Base-by-base conservation (phyloP, 2,329 filamentous ascomycete species). In the Neoascochyta sp. region DNA sequence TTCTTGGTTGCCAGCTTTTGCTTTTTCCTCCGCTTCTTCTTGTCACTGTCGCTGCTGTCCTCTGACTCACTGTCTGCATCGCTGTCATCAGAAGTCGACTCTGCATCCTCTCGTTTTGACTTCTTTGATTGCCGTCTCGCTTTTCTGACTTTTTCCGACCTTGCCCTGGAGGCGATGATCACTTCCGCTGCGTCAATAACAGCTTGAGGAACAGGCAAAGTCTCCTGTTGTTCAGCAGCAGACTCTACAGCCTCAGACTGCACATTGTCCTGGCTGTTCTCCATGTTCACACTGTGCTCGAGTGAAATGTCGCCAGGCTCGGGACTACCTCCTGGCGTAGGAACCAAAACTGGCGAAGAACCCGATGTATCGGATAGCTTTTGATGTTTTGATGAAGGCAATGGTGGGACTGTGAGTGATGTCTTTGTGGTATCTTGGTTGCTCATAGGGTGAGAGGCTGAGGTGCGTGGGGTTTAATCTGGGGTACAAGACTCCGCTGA, bases 311-410 rank as follows among this genome's bases (percentile, higher is more conserved):
- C 38, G 22, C 47, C 47, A 9, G 46, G 34, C 3, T 55, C 50
- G 7, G 45, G 46, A 9, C 30, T 41, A 4, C 47, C 37, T n/a
- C 44, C 46, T 2, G 52, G 52, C 8, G 53, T 55, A 8, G 50
- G 28, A 13, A 57, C 32, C 11, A 50, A 29, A 15, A 54, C 41
- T 20, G 48, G 50, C 7, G 52, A 52, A 4, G 52, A 57, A 9
- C 26, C 36, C 3, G 41, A 47, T 3, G 41, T 52, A 10, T 50
- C 42, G 16, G 48, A 52, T n/a, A 43, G 31, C 27, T 43, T 43
- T 13, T 37, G 39, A 20, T 12, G 23, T 17, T 23, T 25, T 28
- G 32, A 41, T 22, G 18, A 22, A 22, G 27, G 32, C 32, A 36
- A 26, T 10, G 42, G 23, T 20, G 25, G 23, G n/a, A 30, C 41